phyloP scores from a whole-genome alignment of 83 land plant genomes.

The Isoetes engelmannii region DNA sequence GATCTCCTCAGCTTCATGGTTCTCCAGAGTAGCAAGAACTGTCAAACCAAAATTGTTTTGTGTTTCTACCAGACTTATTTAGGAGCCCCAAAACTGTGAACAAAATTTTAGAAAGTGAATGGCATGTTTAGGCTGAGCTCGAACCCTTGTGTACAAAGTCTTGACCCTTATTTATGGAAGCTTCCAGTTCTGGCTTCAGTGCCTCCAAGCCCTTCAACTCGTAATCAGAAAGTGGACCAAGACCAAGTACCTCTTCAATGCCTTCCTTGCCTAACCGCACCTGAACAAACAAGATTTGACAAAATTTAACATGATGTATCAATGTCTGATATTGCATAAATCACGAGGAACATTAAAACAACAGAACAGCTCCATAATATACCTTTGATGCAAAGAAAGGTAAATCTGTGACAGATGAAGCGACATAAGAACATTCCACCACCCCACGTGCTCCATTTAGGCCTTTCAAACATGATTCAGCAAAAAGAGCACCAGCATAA shows the following conservation, averaged over 20 bases:
- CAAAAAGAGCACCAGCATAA: constrained; percentile 95
- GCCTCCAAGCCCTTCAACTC: constrained; percentile 70
- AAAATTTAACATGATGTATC: no score
- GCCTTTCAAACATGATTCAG: constrained; percentile 89
- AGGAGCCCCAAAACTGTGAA: no score
- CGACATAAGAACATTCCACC: constrained; percentile 86
- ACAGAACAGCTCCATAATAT: not conserved
- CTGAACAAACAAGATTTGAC: constrained; percentile 26
- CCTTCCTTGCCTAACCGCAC: constrained; percentile 82
- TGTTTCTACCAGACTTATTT: no score
- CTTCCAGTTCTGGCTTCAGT: constrained; percentile 56
- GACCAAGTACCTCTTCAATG: constrained; percentile 67
- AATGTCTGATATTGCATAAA: no score
- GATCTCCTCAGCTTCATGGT: no score
- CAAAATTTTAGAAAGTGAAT: no score
- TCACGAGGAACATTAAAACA: no score
- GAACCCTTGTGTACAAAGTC: constrained; percentile 36
- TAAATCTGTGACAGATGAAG: constrained; percentile 73
- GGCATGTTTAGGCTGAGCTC: no score
- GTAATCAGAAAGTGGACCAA: constrained; percentile 66
- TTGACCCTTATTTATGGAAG: constrained; percentile 85
- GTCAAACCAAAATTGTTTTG: no score
- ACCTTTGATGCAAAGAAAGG: constrained; percentile 99
- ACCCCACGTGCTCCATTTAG: constrained; percentile 85
- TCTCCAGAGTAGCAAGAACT: no score